These are phyloP conservation scores for Fistulifera pelliculosa DNA, from an alignment of 108 stramenopile genomes.

Conservation along the genomic window DNA sequence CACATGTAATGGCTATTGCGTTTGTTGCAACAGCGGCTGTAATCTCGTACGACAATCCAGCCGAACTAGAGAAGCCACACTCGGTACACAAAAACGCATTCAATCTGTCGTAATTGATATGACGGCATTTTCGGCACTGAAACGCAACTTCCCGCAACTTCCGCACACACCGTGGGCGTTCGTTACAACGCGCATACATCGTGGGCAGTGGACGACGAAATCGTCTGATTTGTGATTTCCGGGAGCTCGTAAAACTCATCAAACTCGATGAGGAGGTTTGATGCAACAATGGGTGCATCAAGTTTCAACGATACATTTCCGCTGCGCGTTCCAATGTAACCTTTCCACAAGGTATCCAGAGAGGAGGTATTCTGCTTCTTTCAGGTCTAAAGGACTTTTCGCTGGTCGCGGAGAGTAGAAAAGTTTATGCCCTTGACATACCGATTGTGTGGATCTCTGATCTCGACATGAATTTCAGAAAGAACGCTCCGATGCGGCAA, in stretches of 20 bases:
- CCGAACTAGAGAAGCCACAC: conserved; percentile 91
- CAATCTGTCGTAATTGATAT: conserved; percentile 90
- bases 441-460: conserved; percentile 64
- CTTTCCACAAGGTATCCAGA: conserved; percentile 68
- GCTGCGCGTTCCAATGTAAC: conserved; percentile 53
- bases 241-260: conserved; percentile 74
- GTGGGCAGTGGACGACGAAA: conserved; percentile 73
- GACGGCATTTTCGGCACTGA: conserved; percentile 90
- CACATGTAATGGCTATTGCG: conserved; percentile 62
- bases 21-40: conserved; percentile 69
- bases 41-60: conserved; percentile 59
- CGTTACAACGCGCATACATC: conserved; percentile 86
- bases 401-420: conserved; percentile 54
- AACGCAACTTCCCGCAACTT: conserved; percentile 93
- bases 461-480: conserved; percentile 49
- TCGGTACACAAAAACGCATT: conserved; percentile 96
- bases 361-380: conserved; percentile 32
- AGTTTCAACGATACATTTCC: conserved; percentile 35
- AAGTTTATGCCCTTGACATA: conserved; percentile 63
- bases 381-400: conserved; percentile 38
- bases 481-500: conserved; percentile 62
- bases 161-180: conserved; percentile 94
- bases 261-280: conserved; percentile 71
- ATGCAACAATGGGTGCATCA: conserved; percentile 46
- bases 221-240: conserved; percentile 37